These are phyloP conservation scores for Incumbomyces lentus DNA, from an alignment of 2,329 filamentous ascomycete genomes.

Conservation along the genomic window DNA sequence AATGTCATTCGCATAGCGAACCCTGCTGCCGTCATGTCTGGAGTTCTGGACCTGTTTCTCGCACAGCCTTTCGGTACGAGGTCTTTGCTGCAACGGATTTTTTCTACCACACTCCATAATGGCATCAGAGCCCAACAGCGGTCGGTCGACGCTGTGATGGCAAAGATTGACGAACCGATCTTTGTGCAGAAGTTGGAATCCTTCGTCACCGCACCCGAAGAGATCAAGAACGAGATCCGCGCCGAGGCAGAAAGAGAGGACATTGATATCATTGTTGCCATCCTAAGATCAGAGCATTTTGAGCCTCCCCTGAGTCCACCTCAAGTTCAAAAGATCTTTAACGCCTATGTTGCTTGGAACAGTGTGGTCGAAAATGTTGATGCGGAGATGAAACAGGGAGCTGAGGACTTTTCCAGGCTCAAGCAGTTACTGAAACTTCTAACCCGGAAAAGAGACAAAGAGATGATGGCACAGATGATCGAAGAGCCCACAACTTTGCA, in stretches of 20 bases:
- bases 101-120: constrained; percentile 81
- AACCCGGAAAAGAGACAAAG: constrained; percentile 84
- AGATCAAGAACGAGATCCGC: constrained; percentile 63
- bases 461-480: constrained; percentile 91
- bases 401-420: constrained; percentile 83
- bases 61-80: constrained; percentile 87
- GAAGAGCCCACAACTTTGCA: constrained; percentile 97
- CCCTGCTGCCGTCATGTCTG: constrained; percentile 93
- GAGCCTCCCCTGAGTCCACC: constrained; percentile 58
- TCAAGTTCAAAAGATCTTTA: constrained; percentile 78
- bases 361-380: constrained; percentile 86
- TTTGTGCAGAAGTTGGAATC: constrained; percentile 71
- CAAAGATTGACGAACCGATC: constrained; percentile 70
- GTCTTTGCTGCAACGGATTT: constrained; percentile 87
- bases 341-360: constrained; percentile 93
- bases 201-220: constrained; percentile 67
- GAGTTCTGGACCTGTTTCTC: constrained; percentile 85
- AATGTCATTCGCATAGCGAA: constrained; percentile 96
- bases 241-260: constrained; percentile 62
- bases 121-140: constrained; percentile 79
- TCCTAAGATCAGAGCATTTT: constrained; percentile 69
- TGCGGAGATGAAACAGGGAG: constrained; percentile 76
- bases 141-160: constrained; percentile 66
- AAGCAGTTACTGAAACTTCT: constrained; percentile 92
- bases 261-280: constrained; percentile 74